Base-by-base conservation (phyloP, 805 yeast genomes). In the Myxozyma mucilagina region DNA sequence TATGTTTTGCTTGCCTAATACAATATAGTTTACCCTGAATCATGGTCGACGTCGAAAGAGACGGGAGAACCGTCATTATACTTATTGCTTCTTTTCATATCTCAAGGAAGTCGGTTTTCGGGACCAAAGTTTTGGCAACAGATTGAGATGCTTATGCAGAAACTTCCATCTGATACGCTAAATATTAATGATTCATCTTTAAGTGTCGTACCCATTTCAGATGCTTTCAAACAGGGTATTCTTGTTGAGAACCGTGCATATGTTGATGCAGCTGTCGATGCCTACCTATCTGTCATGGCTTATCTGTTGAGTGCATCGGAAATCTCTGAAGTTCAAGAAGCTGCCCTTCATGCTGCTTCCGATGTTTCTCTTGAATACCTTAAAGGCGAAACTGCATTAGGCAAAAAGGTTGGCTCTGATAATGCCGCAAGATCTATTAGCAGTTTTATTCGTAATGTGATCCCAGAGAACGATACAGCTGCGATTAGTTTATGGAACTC, bases 41-140 rank as follows among this genome's bases (percentile, higher is more conserved):
- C 58, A 11, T 62, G 66, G 66, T 39, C 10, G 16, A 39, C 49
- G 3, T 48, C 47, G 9, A 4, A 31, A 5, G 56, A 35, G 7
- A 29, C 58, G 6, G 41, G 54, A 11, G 66, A 59, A 20, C 63
- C 66, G 3, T 62, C 66, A 4, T 18, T 62, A 9, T 29, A 48
- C 7, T 49, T 59, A 34, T n/a, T 62, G 11, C 39, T 59, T 11
- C 16, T 39, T 3, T 63, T 63, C 18, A 32, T 61, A 11, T 50
- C 66, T 8, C 45, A 57, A 29, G 67, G 67, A n/a, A 63, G 67
- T 45, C 53, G 57, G 10, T 52, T 51, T 39, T 34, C 63, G 1
- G 65, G 65, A 0, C 55, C 54, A 2, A 47, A 54, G 24, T 63
- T 41, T 29, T 63, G 67, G 67, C 53, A 44, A 11, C 36, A 41